Evolutionary conservation across 2,329 filamentous ascomycete genomes (phyloP), one percentile per base, ranked within the genome.

Genomic region (Lachnellula cervina): DNA sequence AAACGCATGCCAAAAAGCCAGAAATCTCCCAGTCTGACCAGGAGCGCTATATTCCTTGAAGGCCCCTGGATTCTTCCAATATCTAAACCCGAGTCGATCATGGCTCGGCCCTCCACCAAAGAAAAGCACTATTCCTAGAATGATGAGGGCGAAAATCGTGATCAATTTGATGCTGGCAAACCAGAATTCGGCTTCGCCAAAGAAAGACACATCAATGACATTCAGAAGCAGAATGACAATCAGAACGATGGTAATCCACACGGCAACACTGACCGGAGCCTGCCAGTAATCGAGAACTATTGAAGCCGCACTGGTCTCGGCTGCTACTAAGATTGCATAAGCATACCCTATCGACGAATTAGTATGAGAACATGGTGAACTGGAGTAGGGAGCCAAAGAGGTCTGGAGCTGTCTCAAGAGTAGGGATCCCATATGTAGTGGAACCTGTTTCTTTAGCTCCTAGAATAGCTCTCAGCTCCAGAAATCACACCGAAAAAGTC

Each of bases 101-200:
- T 81, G 76, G 0, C 83, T 69, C 0, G 90, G 90, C 62, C 93
- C 94, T 2, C 88, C 90, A 7, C 90, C 90, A 1, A 94, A 74
- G 86, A 94, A 93, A 61, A 84, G 83, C 61, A 95, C 79, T 50
- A 93, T 77, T 1, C 82, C 87, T 37, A 90, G 71, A 57, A 82
- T 82, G 40, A 82, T 72, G 6, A 91, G 76, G 0, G 81, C 86
- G 35, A 90, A 70, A 56, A 81, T 82, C 42, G 81, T 70, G 16
- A 83, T 62, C 17, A 83, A 75, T 64, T 84, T 83, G 55, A 79
- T 74, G 7, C 78, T 66, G 5, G 83, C 78, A 49, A 80, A 78
- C 74, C 81, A 81, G 62, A 87, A 87, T 65, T 87, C 83, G 2
- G 80, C 76, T 66, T 83, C 80, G 42, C 81, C 81, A 59, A 83